Evolutionary conservation across 2,329 filamentous ascomycete species (phyloP).

Genomic region (Fusarium robinianum): DNA sequence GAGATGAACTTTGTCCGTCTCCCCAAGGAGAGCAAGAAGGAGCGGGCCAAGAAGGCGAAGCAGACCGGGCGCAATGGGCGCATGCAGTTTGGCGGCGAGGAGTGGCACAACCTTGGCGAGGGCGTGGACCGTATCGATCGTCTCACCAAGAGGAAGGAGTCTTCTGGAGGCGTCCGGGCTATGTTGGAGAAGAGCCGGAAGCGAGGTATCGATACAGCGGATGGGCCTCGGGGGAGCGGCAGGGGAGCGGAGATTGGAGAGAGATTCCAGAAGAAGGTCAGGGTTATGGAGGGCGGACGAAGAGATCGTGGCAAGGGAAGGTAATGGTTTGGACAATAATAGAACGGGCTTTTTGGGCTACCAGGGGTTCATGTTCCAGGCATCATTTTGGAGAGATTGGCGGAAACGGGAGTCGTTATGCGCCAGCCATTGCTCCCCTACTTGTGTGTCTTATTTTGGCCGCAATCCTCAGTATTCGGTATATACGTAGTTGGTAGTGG

Average conservation of each 20-base stretch:
- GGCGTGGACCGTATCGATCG: constrained; percentile 85
- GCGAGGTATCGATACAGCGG: constrained; percentile 68
- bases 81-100: constrained; percentile 85
- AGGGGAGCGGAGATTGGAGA: constrained; percentile 69
- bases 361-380: not conserved
- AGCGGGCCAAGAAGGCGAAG: constrained; percentile 67
- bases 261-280: constrained; percentile 71
- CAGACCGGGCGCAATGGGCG: constrained; percentile 54
- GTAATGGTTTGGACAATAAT: constrained; percentile 30
- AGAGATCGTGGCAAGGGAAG: constrained; percentile 50
- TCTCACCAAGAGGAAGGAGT: constrained; percentile 73
- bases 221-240: constrained; percentile 70
- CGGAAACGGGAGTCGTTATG: not conserved
- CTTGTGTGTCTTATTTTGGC: too few species aligned
- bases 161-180: constrained; percentile 59
- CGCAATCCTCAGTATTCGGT: too few species aligned
- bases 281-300: constrained; percentile 55
- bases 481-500: too few species aligned
- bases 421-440: too few species aligned
- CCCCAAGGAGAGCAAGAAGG: constrained; percentile 87
- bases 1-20: constrained; percentile 90
- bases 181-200: constrained; percentile 86
- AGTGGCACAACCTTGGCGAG: constrained; percentile 85
- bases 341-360: constrained; percentile 11
- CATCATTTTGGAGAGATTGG: too few species aligned